Evolutionary conservation across 371 early-diverging fungal species (phyloP).

Genomic region (Dichotomocladium elegans): DNA sequence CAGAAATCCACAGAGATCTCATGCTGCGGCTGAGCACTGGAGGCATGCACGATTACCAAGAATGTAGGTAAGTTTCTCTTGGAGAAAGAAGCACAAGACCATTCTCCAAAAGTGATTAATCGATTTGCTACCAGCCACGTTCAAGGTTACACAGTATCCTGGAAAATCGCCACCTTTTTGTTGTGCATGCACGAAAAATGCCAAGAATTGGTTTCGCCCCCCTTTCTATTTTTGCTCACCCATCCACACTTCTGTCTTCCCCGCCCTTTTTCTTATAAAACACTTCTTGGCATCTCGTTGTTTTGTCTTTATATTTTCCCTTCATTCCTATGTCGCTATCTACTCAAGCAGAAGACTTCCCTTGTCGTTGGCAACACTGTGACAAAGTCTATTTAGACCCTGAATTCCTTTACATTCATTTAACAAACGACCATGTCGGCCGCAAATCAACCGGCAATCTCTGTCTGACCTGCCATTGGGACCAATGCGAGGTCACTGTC

Average conservation of each 20-base stretch:
- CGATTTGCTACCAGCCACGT: background rate
- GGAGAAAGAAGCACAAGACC: no score
- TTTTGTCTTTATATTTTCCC: background rate
- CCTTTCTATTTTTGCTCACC: background rate
- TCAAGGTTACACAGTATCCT: background rate
- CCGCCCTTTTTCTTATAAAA: no score
- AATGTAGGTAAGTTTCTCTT: background rate
- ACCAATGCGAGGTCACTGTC: conserved; percentile 68
- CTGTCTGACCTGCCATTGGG: conserved; percentile 87
- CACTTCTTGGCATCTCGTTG: no score
- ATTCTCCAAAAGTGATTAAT: no score
- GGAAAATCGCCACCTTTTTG: no score
- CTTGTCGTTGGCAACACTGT: conserved; percentile 54
- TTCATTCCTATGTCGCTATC: background rate
- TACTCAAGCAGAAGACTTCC: background rate
- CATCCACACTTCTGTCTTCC: background rate
- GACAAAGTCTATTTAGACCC: conserved; percentile 62
- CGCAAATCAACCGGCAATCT: conserved; percentile 84
- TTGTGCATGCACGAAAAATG: no score
- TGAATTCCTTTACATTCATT: conserved; percentile 79
- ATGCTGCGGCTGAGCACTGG: background rate
- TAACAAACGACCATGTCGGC: conserved; percentile 87
- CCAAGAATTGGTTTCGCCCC: background rate
- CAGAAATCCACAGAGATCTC: no score
- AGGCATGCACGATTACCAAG: background rate